These are phyloP conservation scores for Quercus engelmannii DNA, from an alignment of 306 rosid genomes.

Conservation along the genomic window DNA sequence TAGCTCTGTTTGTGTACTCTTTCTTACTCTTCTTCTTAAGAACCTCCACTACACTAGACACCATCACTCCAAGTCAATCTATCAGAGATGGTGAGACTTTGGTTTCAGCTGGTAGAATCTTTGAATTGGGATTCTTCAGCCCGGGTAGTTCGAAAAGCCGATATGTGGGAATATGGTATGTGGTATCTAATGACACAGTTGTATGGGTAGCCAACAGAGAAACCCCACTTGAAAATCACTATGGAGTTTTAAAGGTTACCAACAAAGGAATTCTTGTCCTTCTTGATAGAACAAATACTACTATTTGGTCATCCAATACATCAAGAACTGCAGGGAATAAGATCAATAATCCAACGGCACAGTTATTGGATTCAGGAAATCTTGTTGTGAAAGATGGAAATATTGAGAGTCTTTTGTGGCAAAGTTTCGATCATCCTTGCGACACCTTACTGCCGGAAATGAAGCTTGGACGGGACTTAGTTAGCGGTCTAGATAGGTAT, in stretches of 20 bases:
- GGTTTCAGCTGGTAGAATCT: neutral
- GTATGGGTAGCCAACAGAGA: constrained; percentile 33
- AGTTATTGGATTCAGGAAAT: constrained; percentile 36
- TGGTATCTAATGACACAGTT: neutral
- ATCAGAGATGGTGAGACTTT: neutral
- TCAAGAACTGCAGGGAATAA: neutral
- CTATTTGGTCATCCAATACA: no score
- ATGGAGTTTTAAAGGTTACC: neutral
- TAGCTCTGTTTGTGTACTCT: no score
- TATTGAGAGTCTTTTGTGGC: neutral
- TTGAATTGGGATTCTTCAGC: constrained; percentile 27
- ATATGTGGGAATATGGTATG: constrained; percentile 27
- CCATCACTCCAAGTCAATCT: neutral
- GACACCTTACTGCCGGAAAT: constrained; percentile 22
- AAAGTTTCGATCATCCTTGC: constrained; percentile 38
- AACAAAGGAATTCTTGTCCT: no score
- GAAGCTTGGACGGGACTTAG: neutral
- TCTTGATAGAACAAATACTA: no score
- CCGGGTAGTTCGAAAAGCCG: neutral
- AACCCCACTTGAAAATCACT: neutral
- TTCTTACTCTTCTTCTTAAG: no score
- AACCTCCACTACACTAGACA: no score
- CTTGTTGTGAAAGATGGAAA: constrained; percentile 25
- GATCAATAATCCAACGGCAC: constrained; percentile 2
- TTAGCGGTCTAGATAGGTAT: no score